Evolutionary conservation across 75 land plant genomes (phyloP).

Genomic region (Selaginella moellendorffii): DNA sequence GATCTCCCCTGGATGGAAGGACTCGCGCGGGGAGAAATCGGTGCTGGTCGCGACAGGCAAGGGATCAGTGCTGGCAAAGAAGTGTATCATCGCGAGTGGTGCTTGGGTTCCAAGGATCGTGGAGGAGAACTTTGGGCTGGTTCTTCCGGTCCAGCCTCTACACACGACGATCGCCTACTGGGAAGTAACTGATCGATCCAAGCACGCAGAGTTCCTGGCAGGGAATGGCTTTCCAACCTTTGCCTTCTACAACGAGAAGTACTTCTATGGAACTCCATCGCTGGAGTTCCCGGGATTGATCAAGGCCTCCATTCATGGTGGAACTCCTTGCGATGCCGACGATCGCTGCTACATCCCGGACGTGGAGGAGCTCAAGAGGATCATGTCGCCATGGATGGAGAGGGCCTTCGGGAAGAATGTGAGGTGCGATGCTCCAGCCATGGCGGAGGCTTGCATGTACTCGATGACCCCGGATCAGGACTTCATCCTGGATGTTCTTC

Average conservation of each 20-base stretch:
- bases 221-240: slow-evolving; percentile 60
- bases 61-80: slow-evolving; percentile 35
- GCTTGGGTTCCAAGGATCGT: slow-evolving; percentile 61
- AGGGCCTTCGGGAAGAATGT: slow-evolving; percentile 34
- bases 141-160: slow-evolving; percentile 55
- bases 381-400: slow-evolving; percentile 43
- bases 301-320: slow-evolving; percentile 54
- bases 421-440: slow-evolving; percentile 39
- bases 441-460: slow-evolving; percentile 67
- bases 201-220: slow-evolving; percentile 19
- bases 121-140: slow-evolving; percentile 27
- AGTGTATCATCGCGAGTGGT: slow-evolving; percentile 63
- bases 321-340: slow-evolving; percentile 60
- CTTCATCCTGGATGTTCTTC: slow-evolving; percentile 68
- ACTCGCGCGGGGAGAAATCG: slow-evolving; percentile 8
- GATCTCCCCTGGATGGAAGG: slow-evolving; percentile 18
- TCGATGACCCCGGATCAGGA: slow-evolving; percentile 92
- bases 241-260: slow-evolving; percentile 47
- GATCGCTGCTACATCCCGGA: slow-evolving; percentile 29
- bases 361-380: slow-evolving; percentile 8
- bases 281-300: slow-evolving; percentile 74
- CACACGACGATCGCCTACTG: slow-evolving; percentile 62
- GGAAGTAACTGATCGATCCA: slow-evolving; percentile 37
- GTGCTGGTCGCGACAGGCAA: slow-evolving; percentile 23
- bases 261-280: slow-evolving; percentile 73